A percentile compares a stretch with the other conserved stretches of the same genome.
Evolutionary conservation across 257 asterid species (phyloP).

Genomic region (Ajuga chamaepitys): DNA sequence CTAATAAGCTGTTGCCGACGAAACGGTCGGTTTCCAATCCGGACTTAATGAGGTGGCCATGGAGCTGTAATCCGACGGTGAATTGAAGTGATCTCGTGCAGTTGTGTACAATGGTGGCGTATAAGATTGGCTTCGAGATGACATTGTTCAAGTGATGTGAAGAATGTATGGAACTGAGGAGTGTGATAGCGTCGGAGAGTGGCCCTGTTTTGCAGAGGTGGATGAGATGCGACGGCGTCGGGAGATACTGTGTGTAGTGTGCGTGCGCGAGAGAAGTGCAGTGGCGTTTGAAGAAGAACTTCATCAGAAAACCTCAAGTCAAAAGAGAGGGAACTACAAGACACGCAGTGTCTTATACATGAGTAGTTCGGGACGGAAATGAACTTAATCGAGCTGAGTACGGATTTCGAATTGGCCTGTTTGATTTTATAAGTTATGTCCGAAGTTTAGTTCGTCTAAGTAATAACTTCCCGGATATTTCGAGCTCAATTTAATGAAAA

Average conservation of each 20-base stretch:
- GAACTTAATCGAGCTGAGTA: too few relatives aligned
- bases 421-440: too few relatives aligned
- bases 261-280: slow-evolving; percentile 22
- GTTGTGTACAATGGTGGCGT: slow-evolving; percentile 33
- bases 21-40: slow-evolving; percentile 64
- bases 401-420: too few relatives aligned
- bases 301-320: slow-evolving; percentile 20
- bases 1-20: slow-evolving; percentile 67
- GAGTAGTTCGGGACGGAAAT: too few relatives aligned
- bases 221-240: slow-evolving; percentile 30
- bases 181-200: slow-evolving; percentile 36
- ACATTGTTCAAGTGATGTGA: not conserved
- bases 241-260: not conserved
- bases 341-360: too few relatives aligned
- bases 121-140: slow-evolving; percentile 35
- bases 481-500: too few relatives aligned
- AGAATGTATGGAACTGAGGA: slow-evolving; percentile 32
- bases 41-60: slow-evolving; percentile 52
- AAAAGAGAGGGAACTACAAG: too few relatives aligned
- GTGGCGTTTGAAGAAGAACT: slow-evolving; percentile 34
- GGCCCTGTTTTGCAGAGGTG: slow-evolving; percentile 43
- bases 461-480: too few relatives aligned
- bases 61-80: slow-evolving; percentile 65
- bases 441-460: too few relatives aligned
- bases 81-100: slow-evolving; percentile 35